Percentiles rank a stretch among this genome's conserved stretches.
Conservation (phyloP, 805 yeast genomes). For the Clavispora santaluciae region DNA sequence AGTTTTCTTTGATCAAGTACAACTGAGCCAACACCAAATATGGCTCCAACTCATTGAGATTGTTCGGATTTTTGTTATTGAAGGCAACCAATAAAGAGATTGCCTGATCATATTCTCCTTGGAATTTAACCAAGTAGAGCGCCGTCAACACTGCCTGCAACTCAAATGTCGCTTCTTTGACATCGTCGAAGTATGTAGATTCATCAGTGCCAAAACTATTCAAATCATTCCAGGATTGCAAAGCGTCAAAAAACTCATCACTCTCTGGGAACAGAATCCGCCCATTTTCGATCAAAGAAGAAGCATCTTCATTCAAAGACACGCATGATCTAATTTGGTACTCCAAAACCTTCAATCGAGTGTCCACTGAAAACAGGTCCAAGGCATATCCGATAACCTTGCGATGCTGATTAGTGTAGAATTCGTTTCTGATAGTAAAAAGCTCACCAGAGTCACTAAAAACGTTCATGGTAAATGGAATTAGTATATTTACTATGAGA, state of each 20-base stretch:
- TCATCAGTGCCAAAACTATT: slow-evolving; percentile 40
- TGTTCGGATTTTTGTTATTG: slow-evolving; percentile 15
- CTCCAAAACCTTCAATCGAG: slow-evolving; percentile 36
- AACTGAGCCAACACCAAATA: slow-evolving; percentile 38
- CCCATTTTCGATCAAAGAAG: slow-evolving; percentile 33
- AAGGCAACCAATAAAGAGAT: slow-evolving; percentile 26
- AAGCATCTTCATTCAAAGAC: slow-evolving; percentile 36
- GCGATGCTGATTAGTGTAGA: slow-evolving; percentile 54
- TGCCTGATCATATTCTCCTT: slow-evolving; percentile 35
- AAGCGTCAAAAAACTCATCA: slow-evolving; percentile 31
- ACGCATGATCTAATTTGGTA: slow-evolving; percentile 37
- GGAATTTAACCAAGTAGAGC: slow-evolving; percentile 32
- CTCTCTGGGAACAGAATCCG: slow-evolving; percentile 30
- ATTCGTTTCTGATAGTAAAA: slow-evolving; percentile 52
- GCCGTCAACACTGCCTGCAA: slow-evolving; percentile 39
- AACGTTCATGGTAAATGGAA: slow-evolving; percentile 26
- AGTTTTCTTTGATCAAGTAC: slow-evolving; percentile 34
- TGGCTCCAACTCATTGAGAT: slow-evolving; percentile 34
- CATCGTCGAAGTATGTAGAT: slow-evolving; percentile 39
- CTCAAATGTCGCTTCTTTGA: slow-evolving; percentile 30
- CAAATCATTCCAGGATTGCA: slow-evolving; percentile 41
- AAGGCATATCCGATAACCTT: slow-evolving; percentile 37
- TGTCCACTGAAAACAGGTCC: slow-evolving; percentile 35
- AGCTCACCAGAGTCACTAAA: slow-evolving; percentile 46
- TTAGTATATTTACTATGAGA: neutral